Evolutionary conservation across 2,329 filamentous ascomycete species (phyloP).

Genomic region (Fonsecaea pugnacius): DNA sequence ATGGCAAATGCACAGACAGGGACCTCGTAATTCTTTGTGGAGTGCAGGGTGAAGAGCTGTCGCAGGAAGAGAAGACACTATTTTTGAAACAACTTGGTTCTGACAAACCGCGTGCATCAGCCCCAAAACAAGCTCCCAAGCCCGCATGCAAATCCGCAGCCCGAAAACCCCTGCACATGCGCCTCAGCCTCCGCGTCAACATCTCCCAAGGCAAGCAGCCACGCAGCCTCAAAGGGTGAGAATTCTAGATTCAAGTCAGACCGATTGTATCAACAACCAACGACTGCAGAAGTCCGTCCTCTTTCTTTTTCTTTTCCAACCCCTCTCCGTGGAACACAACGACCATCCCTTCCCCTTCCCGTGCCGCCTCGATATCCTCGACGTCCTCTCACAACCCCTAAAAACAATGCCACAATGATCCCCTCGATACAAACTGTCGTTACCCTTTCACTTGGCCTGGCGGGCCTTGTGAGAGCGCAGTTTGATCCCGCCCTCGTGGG

Average conservation of each 20-base stretch:
- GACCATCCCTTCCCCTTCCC: not conserved
- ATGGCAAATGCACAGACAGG: not conserved
- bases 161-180: slow-evolving; percentile 18
- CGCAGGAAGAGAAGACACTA: slow-evolving; percentile 3
- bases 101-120: slow-evolving; percentile 6
- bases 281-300: slow-evolving; percentile 4
- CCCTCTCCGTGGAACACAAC: not conserved
- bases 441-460: slow-evolving; percentile 27
- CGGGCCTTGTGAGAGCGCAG: slow-evolving; percentile 30
- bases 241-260: slow-evolving; percentile 5
- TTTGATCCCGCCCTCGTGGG: slow-evolving; percentile 59
- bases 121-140: slow-evolving; percentile 16
- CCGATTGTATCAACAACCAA: slow-evolving; percentile 19
- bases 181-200: slow-evolving; percentile 34
- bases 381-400: not conserved
- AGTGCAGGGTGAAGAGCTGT: not conserved
- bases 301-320: slow-evolving; percentile 8
- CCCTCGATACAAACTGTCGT: slow-evolving; percentile 28
- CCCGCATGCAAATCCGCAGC: slow-evolving; percentile 7
- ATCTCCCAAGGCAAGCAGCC: slow-evolving; percentile 1
- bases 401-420: slow-evolving; percentile 34
- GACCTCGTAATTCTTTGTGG: not conserved
- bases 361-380: not conserved
- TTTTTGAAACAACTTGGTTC: slow-evolving; percentile 12
- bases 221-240: slow-evolving; percentile 21